Conservation (phyloP, 345 rosid species). For the Arabidopsis suecica region DNA sequence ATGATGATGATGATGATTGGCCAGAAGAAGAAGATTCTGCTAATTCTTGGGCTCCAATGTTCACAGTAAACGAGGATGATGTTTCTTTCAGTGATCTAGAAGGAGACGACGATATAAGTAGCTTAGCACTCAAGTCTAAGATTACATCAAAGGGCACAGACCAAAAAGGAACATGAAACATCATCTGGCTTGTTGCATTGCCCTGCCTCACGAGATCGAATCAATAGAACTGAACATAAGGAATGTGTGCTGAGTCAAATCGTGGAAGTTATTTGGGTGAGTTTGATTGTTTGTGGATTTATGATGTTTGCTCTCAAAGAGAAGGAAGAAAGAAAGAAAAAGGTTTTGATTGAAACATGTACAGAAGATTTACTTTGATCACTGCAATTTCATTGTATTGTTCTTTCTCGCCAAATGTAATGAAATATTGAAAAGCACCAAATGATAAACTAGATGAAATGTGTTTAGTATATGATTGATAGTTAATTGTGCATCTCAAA, state of each 20-base stretch:
- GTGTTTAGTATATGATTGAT: neutral
- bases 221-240: constrained; percentile 39
- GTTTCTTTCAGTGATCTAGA: constrained; percentile 98
- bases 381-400: constrained; percentile 34
- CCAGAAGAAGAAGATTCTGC: constrained; percentile 75
- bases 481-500: constrained; percentile 8
- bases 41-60: constrained; percentile 52
- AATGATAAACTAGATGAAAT: constrained; percentile 3
- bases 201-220: constrained; percentile 23
- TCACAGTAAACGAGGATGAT: constrained; percentile 78
- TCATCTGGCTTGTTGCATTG: constrained; percentile 26
- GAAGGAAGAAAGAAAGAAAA: constrained; percentile 11
- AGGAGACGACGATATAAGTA: constrained; percentile 71
- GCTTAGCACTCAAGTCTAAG: constrained; percentile 49
- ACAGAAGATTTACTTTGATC: constrained; percentile 37
- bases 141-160: constrained; percentile 6
- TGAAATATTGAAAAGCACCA: neutral
- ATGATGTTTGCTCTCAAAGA: constrained; percentile 22
- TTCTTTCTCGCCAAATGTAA: constrained; percentile 15
- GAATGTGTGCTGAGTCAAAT: constrained; percentile 30
- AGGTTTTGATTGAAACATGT: constrained; percentile 46
- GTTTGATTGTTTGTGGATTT: constrained; percentile 40
- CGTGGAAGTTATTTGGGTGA: constrained; percentile 39
- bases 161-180: constrained; percentile 27
- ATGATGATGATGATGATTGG: constrained; percentile 91